Evolutionary conservation across 371 early-diverging fungal genomes (phyloP), one percentile per base, ranked within the genome.

Genomic region (Apophysomyces variabilis): DNA sequence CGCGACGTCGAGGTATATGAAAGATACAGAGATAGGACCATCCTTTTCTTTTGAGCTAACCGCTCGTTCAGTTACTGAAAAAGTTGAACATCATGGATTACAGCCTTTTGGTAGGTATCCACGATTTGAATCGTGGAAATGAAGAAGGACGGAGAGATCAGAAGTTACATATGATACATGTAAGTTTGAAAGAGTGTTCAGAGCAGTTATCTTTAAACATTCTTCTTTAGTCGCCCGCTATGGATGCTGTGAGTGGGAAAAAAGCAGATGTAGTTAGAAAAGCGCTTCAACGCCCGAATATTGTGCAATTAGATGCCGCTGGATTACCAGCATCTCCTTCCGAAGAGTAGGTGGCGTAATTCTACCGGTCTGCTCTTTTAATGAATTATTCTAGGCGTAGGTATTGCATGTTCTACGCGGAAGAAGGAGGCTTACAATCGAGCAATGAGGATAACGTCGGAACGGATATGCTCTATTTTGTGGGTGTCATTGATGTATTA

Each of bases 21-120:
- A 14, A 18, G 50, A 7, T 36, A 41, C n/a, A 13, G 41, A 16
- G 8, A 43, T 36, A 26, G 60, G 3, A 21, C 1, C 54, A 13
- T 9, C 9, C 8, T 21, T n/a, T 32, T 13, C 8, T 9, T 35
- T 11, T 18, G 32, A 32, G 6, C 12, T 18, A 45, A 13, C 11
- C 26, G 18, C 45, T 57, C 18, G 44, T 74, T 37, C 58, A 90
- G 78, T 80, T 96, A 60, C 78, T 98, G 56, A 75, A 82, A 18
- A 69, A 72, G 11, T 77, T 93, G 60, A 90, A 94, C 54, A 98
- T 98, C 61, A 98, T 98, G 99, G 99, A 99, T 76, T 99, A 99
- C 80, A 95, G 95, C 65, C 78, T 99, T 60, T 79, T 99, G 21
- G 77, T 98, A 26, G 99, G 99, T 7, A 83, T 94, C n/a, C 97